These are phyloP conservation scores for Angophora floribunda DNA, from an alignment of 345 rosid genomes.

Conservation along the genomic window DNA sequence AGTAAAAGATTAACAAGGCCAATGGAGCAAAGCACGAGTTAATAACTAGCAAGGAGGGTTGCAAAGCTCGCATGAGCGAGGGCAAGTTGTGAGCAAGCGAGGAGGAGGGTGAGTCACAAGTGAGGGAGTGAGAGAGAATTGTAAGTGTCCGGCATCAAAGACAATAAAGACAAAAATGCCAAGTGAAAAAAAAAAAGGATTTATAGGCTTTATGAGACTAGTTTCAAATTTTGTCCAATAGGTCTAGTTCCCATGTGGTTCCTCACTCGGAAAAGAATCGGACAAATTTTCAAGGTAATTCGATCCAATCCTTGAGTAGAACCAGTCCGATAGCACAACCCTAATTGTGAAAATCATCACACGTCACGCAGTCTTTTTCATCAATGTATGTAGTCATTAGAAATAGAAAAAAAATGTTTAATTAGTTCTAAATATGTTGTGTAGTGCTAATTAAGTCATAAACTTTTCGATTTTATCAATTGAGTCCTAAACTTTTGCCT, in stretches of 20 bases:
- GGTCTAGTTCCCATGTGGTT: background rate
- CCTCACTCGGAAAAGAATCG: fast-evolving
- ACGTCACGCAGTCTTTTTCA: fast-evolving
- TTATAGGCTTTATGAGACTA: fast-evolving
- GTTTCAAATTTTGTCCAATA: fast-evolving
- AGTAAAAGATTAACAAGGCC: no score
- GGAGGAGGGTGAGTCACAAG: background rate
- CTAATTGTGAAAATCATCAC: no score
- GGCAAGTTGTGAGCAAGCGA: no score
- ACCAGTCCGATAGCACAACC: background rate
- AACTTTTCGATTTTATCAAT: fast-evolving
- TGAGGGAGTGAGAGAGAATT: no score
- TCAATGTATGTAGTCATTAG: fast-evolving
- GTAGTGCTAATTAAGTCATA: fast-evolving
- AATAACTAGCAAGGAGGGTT: background rate
- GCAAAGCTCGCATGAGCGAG: no score
- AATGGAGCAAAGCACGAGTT: no score
- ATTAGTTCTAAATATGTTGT: fast-evolving
- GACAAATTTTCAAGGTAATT: fast-evolving
- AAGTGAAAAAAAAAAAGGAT: no score
- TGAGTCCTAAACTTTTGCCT: no score
- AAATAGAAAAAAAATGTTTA: fast-evolving
- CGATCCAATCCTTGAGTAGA: fast-evolving
- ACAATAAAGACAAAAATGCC: no score
- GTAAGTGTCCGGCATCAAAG: no score